These are phyloP conservation scores for Ustilago hordei DNA, from an alignment of 1,284 basidiomycete genomes.

Conservation along the genomic window DNA sequence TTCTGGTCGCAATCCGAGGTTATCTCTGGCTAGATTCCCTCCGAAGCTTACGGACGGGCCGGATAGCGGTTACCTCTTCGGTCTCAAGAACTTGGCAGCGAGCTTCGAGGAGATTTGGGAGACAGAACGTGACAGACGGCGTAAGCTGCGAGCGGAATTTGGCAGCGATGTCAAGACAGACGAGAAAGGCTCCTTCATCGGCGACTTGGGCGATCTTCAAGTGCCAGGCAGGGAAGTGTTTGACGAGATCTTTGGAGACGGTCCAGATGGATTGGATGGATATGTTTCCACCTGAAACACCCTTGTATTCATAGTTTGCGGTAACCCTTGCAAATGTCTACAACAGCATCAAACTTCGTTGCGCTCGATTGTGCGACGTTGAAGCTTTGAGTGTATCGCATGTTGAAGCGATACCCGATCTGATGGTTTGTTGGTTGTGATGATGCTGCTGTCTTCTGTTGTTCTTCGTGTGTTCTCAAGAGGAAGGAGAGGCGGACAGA, in stretches of 20 bases:
- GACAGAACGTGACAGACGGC: conserved; percentile 49
- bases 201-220: conserved; percentile 56
- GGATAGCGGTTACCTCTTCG: conserved; percentile 93
- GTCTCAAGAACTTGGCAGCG: conserved; percentile 81
- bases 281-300: conserved; percentile 53
- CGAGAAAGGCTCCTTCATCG: conserved; percentile 32
- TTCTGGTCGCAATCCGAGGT: neutral
- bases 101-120: conserved; percentile 74
- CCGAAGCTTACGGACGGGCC: conserved; percentile 88
- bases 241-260: conserved; percentile 65
- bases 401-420: neutral
- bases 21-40: conserved; percentile 76
- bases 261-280: conserved; percentile 45
- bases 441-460: neutral
- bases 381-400: neutral
- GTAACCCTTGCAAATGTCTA: neutral
- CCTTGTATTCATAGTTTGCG: neutral
- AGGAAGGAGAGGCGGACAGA: neutral
- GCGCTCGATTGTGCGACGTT: neutral
- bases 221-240: conserved; percentile 67
- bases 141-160: conserved; percentile 15
- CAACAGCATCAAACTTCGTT: neutral
- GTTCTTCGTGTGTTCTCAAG: neutral
- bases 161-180: conserved; percentile 25
- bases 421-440: neutral